Conservation (phyloP, 768 basidiomycete genomes). For the Russula lepida region DNA sequence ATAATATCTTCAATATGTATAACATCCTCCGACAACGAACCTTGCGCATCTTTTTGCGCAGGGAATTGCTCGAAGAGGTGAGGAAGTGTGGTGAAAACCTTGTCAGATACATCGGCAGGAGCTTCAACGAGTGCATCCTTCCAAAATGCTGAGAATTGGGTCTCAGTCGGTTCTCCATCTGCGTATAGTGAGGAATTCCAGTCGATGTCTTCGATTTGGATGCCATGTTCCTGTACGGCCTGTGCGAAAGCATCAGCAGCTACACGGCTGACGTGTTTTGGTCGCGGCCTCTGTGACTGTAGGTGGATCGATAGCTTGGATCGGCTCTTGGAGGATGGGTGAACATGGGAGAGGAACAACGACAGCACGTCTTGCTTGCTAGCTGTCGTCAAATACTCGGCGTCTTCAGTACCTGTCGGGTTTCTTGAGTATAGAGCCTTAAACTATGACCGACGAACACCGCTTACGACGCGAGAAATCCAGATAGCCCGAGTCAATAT, state of each 20-base stretch:
- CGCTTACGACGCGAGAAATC: constrained; percentile 81
- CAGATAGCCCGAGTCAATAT: constrained; percentile 71
- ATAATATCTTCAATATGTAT: constrained; percentile 57
- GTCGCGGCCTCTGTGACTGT: constrained; percentile 56
- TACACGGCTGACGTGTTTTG: constrained; percentile 52
- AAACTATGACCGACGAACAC: background rate
- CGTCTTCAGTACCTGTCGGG: constrained; percentile 60
- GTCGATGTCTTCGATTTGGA: constrained; percentile 42
- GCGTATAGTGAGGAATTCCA: constrained; percentile 45
- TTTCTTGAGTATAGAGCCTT: background rate
- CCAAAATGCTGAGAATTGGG: constrained; percentile 63
- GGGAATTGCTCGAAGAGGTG: constrained; percentile 50
- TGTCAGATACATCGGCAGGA: constrained; percentile 33
- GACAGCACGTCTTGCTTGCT: constrained; percentile 67
- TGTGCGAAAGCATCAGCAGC: constrained; percentile 56
- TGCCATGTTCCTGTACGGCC: constrained; percentile 38
- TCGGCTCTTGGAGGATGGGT: constrained; percentile 59
- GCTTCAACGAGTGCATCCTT: constrained; percentile 29
- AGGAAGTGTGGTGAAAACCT: constrained; percentile 48
- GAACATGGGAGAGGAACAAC: constrained; percentile 61
- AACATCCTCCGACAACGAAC: constrained; percentile 38
- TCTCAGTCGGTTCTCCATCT: constrained; percentile 46
- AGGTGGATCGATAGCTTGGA: constrained; percentile 82
- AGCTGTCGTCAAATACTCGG: constrained; percentile 49
- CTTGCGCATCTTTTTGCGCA: constrained; percentile 43